phyloP scores from a whole-genome alignment of 202 grass and related monocot genomes.

The Brachypodium distachyon region DNA sequence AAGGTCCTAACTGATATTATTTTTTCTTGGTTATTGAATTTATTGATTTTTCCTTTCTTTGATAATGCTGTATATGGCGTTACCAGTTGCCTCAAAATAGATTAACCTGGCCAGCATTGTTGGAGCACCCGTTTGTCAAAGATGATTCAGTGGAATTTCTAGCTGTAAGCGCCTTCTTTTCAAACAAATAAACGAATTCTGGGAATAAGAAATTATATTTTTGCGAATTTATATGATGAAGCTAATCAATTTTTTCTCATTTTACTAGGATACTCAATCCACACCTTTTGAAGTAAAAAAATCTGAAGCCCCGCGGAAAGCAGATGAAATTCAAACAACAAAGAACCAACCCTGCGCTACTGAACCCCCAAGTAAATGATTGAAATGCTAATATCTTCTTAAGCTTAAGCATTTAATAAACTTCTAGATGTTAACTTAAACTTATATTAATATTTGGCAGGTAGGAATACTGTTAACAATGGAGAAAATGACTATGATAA shows the following conservation, averaged over 20 bases:
- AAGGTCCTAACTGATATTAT: constrained; percentile 40
- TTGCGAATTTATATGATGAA: neutral
- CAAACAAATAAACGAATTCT: neutral
- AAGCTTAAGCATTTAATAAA: neutral
- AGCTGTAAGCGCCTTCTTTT: constrained; percentile 30
- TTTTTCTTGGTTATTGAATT: constrained; percentile 3
- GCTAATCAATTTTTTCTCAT: neutral
- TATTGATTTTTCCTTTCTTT: constrained; percentile 6
- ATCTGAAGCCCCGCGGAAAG: constrained; percentile 15
- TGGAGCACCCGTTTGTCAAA: constrained; percentile 96
- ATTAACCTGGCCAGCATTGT: constrained; percentile 80
- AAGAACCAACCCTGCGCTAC: constrained; percentile 23
- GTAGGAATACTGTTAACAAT: constrained; percentile 21
- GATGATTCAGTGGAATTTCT: constrained; percentile 40
- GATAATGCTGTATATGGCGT: constrained; percentile 31
- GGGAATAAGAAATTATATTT: neutral
- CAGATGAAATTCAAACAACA: constrained; percentile 20
- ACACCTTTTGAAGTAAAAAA: constrained; percentile 31
- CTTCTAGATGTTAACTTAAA: neutral
- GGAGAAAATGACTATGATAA: constrained; percentile 19
- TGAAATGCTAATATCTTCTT: neutral
- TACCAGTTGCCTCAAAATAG: constrained; percentile 82
- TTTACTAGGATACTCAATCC: constrained; percentile 28
- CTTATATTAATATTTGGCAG: constrained; percentile 27
- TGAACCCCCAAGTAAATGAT: constrained; percentile 23